These are phyloP conservation scores for Cucurbitaria berberidis DNA, from an alignment of 2,329 filamentous ascomycete species.

Conservation along the genomic window DNA sequence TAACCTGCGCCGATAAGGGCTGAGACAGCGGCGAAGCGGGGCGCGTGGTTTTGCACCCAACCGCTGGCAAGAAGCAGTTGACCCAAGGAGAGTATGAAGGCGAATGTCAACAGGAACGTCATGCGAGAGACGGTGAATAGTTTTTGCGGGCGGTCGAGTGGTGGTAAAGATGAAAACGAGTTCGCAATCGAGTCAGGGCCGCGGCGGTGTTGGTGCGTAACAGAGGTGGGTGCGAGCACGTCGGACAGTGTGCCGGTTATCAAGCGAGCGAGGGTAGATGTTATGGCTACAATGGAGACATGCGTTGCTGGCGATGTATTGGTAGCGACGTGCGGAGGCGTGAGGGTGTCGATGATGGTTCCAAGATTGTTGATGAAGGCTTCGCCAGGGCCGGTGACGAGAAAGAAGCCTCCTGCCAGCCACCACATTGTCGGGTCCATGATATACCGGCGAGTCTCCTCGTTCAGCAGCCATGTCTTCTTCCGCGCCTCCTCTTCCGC, in stretches of 20 bases:
- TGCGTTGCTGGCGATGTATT: constrained; percentile 78
- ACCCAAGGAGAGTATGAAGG: constrained; percentile 81
- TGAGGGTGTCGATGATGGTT: constrained; percentile 87
- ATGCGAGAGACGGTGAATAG: constrained; percentile 77
- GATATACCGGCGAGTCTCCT: constrained; percentile 85
- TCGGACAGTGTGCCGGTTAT: constrained; percentile 89
- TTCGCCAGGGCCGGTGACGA: constrained; percentile 94
- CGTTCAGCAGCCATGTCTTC: constrained; percentile 90
- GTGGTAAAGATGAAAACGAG: constrained; percentile 46
- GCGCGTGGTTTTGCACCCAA: constrained; percentile 72
- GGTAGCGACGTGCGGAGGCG: constrained; percentile 63
- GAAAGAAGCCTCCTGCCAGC: constrained; percentile 86
- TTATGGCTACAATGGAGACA: constrained; percentile 89
- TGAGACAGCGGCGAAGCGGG: constrained; percentile 85
- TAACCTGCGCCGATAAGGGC: constrained; percentile 88
- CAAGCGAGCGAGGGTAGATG: constrained; percentile 89
- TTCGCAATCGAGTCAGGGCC: constrained; percentile 52
- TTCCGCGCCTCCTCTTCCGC: constrained; percentile 68
- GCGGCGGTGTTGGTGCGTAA: constrained; percentile 64
- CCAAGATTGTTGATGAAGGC: constrained; percentile 98
- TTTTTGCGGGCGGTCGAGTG: constrained; percentile 29
- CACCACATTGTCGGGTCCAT: constrained; percentile 95
- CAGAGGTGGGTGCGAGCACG: constrained; percentile 68
- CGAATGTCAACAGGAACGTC: constrained; percentile 77
- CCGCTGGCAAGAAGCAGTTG: constrained; percentile 81